Conservation (phyloP, 805 yeast species). For the Allodekkera sacchari region DNA sequence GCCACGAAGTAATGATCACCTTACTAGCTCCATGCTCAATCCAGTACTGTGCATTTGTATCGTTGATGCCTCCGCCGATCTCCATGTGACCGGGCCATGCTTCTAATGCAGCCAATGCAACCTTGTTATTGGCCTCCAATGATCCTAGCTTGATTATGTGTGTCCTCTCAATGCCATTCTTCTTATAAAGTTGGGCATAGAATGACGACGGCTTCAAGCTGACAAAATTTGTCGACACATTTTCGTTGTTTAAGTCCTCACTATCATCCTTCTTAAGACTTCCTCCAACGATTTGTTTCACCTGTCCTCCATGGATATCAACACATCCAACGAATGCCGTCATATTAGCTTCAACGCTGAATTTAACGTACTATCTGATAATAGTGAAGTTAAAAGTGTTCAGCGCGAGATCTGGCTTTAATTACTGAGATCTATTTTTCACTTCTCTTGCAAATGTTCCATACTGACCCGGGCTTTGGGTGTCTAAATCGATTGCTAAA, state of each 20-base stretch:
- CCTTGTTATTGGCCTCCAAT: constrained; percentile 64
- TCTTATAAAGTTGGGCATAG: constrained; percentile 64
- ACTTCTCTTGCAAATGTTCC: too few relatives aligned
- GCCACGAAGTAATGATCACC: constrained; percentile 87
- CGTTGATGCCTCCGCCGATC: constrained; percentile 89
- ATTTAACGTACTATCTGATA: too few relatives aligned
- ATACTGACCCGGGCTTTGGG: too few relatives aligned
- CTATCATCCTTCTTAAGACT: constrained; percentile 55
- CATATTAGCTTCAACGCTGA: constrained; percentile 43
- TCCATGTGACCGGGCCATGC: constrained; percentile 73
- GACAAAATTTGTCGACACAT: constrained; percentile 66
- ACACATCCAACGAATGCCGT: constrained; percentile 90
- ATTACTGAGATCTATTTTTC: too few relatives aligned
- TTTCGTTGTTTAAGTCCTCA: constrained; percentile 26
- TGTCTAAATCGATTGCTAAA: too few relatives aligned
- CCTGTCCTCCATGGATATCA: constrained; percentile 90
- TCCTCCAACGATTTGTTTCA: constrained; percentile 96
- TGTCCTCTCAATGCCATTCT: constrained; percentile 57
- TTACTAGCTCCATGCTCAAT: constrained; percentile 71
- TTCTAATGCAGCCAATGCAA: constrained; percentile 67
- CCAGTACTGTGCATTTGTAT: constrained; percentile 71
- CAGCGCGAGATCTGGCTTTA: too few relatives aligned
- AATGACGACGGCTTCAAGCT: constrained; percentile 64
- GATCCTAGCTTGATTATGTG: constrained; percentile 92
- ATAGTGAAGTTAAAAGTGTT: too few relatives aligned